These are phyloP conservation scores for Setaria italica DNA, from an alignment of 202 grass and related monocot genomes.

Conservation along the genomic window DNA sequence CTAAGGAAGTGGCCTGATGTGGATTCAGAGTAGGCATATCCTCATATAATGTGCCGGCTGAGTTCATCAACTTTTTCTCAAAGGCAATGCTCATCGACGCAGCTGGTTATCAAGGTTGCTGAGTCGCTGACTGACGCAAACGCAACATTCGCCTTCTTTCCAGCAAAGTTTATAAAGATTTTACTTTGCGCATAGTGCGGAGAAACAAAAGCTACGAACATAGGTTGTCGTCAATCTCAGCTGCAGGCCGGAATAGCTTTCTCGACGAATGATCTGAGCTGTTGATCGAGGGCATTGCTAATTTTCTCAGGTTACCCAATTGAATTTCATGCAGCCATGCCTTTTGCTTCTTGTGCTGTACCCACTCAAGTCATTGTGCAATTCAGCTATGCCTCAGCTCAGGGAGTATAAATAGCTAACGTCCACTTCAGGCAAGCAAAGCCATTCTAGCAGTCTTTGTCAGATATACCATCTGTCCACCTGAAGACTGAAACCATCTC, in stretches of 20 bases:
- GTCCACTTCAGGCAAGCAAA: constrained; percentile 8
- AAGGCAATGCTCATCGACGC: not conserved
- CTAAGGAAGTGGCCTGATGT: constrained; percentile 25
- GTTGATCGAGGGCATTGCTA: not conserved
- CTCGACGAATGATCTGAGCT: not conserved
- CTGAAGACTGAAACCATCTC: not conserved
- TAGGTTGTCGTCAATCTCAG: not conserved
- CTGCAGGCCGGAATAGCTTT: not conserved
- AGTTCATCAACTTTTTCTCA: constrained; percentile 7
- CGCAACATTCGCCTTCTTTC: not conserved
- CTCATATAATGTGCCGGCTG: not conserved
- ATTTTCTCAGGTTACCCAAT: not conserved
- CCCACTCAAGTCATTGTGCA: constrained; percentile 17
- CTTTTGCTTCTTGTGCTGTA: constrained; percentile 5
- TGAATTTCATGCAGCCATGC: not conserved
- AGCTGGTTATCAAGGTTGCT: not conserved
- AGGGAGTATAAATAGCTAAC: constrained; percentile 38
- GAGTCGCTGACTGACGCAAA: not conserved
- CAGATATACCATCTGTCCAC: not conserved
- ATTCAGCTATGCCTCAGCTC: not conserved
- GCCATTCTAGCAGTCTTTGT: not conserved
- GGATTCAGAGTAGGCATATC: constrained; percentile 22
- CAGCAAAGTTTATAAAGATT: not conserved
- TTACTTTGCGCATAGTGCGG: not conserved
- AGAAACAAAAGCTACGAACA: not conserved